Percentiles rank a stretch among this genome's conserved stretches.
Conservation (phyloP, 2,329 filamentous ascomycete genomes). For the Magnaporthiopsis poae region DNA sequence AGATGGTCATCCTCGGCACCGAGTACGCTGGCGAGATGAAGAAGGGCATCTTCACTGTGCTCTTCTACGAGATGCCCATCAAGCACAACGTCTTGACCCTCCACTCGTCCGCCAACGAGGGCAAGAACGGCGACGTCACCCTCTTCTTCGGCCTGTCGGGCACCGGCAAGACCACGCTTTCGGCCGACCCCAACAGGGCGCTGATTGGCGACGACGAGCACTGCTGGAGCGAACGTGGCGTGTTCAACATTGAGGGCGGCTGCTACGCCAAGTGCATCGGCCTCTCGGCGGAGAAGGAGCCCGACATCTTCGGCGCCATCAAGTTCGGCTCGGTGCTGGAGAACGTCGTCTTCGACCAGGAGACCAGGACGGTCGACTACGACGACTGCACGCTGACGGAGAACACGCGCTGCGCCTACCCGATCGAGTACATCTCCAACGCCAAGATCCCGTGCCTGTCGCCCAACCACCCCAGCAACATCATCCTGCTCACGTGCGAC, state of each 20-base stretch:
- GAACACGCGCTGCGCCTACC: slow-evolving; percentile 95
- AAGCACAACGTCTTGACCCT: slow-evolving; percentile 98
- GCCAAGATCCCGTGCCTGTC: slow-evolving; percentile 96
- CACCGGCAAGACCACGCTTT: slow-evolving; percentile 96
- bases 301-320: slow-evolving; percentile 93
- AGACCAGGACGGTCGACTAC: slow-evolving; percentile 85
- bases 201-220: slow-evolving; percentile 98
- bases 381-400: slow-evolving; percentile 90
- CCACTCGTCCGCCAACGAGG: slow-evolving; percentile 97
- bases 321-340: slow-evolving; percentile 93
- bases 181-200: slow-evolving; percentile 89
- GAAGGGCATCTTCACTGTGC: slow-evolving; percentile 96
- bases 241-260: slow-evolving; percentile 99
- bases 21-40: slow-evolving; percentile 98
- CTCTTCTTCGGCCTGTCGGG: slow-evolving; percentile 99
- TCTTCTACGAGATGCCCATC: slow-evolving; percentile 99
- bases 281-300: slow-evolving; percentile 95
- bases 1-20: slow-evolving; percentile 99
- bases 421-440: slow-evolving; percentile 97
- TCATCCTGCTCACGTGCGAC: slow-evolving; percentile 95
- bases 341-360: slow-evolving; percentile 94
- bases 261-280: slow-evolving; percentile 99
- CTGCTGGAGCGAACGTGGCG: slow-evolving; percentile 92
- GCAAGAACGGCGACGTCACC: slow-evolving; percentile 85
- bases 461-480: slow-evolving; percentile 83